Conservation (phyloP, 2,329 filamentous ascomycete genomes). For the Fusarium sp. region DNA sequence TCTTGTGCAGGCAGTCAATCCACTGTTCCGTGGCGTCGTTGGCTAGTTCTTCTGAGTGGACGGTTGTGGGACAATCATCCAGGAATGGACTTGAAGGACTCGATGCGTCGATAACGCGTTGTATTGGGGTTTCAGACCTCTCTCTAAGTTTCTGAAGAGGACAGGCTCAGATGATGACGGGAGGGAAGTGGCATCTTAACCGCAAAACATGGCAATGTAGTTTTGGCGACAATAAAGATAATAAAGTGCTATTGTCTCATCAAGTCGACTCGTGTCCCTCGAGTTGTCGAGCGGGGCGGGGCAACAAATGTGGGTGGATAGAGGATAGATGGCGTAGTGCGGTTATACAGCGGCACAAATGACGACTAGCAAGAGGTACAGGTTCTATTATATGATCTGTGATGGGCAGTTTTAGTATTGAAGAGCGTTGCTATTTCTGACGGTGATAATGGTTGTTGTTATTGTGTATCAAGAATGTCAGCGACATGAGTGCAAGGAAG, state of each 20-base stretch:
- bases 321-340: slow-evolving; percentile 8
- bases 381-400: neutral
- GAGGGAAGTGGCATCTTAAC: slow-evolving; percentile 1
- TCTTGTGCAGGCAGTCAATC: slow-evolving; percentile 28
- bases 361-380: neutral
- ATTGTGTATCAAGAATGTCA: neutral
- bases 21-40: slow-evolving; percentile 31
- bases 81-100: slow-evolving; percentile 26
- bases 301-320: slow-evolving; percentile 13
- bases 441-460: neutral
- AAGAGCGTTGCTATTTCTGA: neutral
- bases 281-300: slow-evolving; percentile 26
- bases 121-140: neutral
- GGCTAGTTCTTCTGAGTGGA: slow-evolving; percentile 33
- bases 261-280: slow-evolving; percentile 13
- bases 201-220: neutral
- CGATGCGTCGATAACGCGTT: slow-evolving; percentile 16
- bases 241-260: slow-evolving; percentile 21
- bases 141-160: neutral
- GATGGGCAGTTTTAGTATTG: neutral
- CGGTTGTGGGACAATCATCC: slow-evolving; percentile 31
- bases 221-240: slow-evolving; percentile 5
- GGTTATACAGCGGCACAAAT: slow-evolving; percentile 12
- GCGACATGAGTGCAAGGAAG: neutral
- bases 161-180: neutral